These are phyloP conservation scores for Eragrostis nindensis DNA, from an alignment of 176 grass and related monocot species.

Conservation along the genomic window DNA sequence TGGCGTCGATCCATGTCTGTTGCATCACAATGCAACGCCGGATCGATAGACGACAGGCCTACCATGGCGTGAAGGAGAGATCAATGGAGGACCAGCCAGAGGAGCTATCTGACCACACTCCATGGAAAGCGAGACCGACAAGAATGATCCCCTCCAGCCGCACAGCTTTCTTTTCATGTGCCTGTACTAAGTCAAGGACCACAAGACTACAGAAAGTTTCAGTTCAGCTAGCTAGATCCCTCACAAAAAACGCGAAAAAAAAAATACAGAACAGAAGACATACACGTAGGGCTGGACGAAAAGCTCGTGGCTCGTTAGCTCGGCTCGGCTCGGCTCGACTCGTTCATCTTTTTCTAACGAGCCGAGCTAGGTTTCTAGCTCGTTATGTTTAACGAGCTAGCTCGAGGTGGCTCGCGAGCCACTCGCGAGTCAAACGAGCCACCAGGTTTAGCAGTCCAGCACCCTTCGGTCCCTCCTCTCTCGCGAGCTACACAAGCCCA, in stretches of 20 bases:
- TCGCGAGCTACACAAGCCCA: too few species aligned
- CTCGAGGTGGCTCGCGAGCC: too few species aligned
- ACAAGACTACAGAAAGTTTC: constrained; percentile 41
- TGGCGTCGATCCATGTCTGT: not conserved
- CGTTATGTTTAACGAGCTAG: too few species aligned
- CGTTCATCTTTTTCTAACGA: too few species aligned
- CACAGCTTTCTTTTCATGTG: constrained; percentile 40
- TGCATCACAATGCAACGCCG: not conserved
- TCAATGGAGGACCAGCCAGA: constrained; percentile 1
- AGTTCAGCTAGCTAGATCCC: constrained; percentile 35
- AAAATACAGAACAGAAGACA: not conserved
- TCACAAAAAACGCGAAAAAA: not conserved
- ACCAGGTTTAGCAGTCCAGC: too few species aligned
- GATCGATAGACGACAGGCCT: constrained; percentile 16
- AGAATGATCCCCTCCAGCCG: constrained; percentile 56
- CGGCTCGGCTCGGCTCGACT: too few species aligned
- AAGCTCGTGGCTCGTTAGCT: too few species aligned
- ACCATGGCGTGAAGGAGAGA: constrained; percentile 30
- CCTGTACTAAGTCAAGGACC: constrained; percentile 35
- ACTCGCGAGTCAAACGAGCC: too few species aligned
- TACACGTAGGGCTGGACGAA: too few species aligned
- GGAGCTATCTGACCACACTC: constrained; percentile 22
- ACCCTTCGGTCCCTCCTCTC: too few species aligned
- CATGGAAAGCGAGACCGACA: constrained; percentile 58
- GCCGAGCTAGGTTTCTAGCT: too few species aligned